Conservation (phyloP, 139 green algal genomes). For the Haematococcus lacustris region DNA sequence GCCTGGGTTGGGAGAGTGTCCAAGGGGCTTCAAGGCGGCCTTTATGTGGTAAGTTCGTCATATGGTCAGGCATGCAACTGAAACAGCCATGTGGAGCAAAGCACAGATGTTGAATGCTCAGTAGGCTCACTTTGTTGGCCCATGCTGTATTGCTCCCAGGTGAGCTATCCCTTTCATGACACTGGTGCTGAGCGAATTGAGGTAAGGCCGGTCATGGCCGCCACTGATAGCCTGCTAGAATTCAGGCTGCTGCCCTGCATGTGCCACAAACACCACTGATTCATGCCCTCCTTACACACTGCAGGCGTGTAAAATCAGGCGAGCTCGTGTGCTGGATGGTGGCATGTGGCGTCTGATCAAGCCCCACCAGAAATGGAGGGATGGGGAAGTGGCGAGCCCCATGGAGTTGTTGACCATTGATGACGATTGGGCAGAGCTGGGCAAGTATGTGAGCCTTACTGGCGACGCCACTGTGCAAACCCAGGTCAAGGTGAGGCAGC, state of each 20-base stretch:
- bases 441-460: background rate
- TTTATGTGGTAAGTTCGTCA: too few relatives aligned
- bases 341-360: too few relatives aligned
- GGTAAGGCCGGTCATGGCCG: conserved; percentile 5
- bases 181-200: conserved; percentile 26
- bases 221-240: background rate
- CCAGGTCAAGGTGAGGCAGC: background rate
- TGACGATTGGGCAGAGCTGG: conserved; percentile 21
- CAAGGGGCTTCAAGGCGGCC: too few relatives aligned
- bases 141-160: too few relatives aligned
- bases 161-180: conserved; percentile 53
- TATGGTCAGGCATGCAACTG: too few relatives aligned
- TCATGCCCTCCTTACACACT: background rate
- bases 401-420: conserved; percentile 27
- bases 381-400: conserved; percentile 26
- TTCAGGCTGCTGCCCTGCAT: background rate
- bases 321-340: conserved; percentile 28
- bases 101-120: too few relatives aligned
- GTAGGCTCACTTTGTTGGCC: too few relatives aligned
- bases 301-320: conserved; percentile 19
- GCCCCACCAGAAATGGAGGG: conserved; percentile 25
- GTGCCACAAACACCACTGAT: background rate
- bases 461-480: too few relatives aligned
- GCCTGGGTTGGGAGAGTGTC: too few relatives aligned
- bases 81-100: too few relatives aligned